Evolutionary conservation across 2,329 filamentous ascomycete genomes (phyloP), one percentile per base, ranked within the genome.

Genomic region (Penicillium aurantiogriseum): DNA sequence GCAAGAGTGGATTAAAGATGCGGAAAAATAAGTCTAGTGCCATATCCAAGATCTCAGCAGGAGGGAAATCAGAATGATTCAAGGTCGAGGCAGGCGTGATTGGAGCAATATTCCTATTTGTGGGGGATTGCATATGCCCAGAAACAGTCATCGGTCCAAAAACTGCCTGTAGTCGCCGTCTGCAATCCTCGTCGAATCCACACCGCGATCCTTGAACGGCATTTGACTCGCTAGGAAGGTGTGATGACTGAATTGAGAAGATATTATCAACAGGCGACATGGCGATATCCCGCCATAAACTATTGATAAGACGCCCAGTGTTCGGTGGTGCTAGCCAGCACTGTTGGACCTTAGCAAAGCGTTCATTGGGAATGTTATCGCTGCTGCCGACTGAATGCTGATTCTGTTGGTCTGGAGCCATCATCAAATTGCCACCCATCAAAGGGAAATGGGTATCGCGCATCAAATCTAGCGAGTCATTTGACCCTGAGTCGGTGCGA

Each of bases 1-100:
- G 80, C 36, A 82, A 73, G 4, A 81, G 76, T 1, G 80, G 79
- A 54, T 83, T 80, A 57, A 83, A 83, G 36, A 80, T 79, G 47
- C 80, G 79, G 58, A 83, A 80, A 62, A 81, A 83, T 53, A 82
- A 75, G 63, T 83, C 81, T 21, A 83, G 65, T 9, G 80, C 79
- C 66, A 83, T 82, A 57, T 83, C 81, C 11, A 83, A 69, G 8
- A 83, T 79, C 61, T 83, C 81, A 4, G 80, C 78, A 2, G 80
- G 80, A 36, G 77, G 81, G 64, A 75, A 83, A 66, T 61, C 73
- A 57, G 65, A 69, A 63, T 45, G 71, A 63, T 42, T 67, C 45
- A 59, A 64, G 63, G 54, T 56, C 54, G 61, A 59, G 54, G 49
- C 61, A 46, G 66, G 65, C 42, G 62, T 58, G 2, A 58, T 55